Conservation (phyloP, 768 basidiomycete genomes). For the Amanita muscaria region DNA sequence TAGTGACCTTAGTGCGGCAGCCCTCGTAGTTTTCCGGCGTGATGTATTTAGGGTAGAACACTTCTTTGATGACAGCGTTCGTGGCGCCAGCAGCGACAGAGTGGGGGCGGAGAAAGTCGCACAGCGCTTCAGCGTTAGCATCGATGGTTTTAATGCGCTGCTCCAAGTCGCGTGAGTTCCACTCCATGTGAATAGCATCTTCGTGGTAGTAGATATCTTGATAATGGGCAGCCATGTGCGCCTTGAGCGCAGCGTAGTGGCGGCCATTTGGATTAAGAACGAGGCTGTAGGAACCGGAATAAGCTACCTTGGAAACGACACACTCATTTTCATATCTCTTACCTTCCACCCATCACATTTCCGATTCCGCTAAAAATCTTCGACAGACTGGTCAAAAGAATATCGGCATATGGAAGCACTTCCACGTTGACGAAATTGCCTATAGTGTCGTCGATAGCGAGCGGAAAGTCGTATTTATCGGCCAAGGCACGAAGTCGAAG, state of each 20-base stretch:
- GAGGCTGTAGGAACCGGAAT: conserved; percentile 44
- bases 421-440: conserved; percentile 94
- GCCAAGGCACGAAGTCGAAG: conserved; percentile 67
- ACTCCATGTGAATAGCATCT: conserved; percentile 95
- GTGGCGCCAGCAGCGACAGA: conserved; percentile 34
- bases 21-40: conserved; percentile 63
- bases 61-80: conserved; percentile 58
- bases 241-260: conserved; percentile 61
- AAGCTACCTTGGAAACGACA: background rate
- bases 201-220: conserved; percentile 86
- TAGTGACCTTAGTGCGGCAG: conserved; percentile 48
- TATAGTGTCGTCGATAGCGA: conserved; percentile 91
- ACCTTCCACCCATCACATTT: conserved; percentile 99
- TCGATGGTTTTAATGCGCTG: conserved; percentile 71
- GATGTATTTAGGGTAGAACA: conserved; percentile 85
- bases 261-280: conserved; percentile 79
- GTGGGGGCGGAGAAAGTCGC: conserved; percentile 63
- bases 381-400: conserved; percentile 85
- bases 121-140: conserved; percentile 71
- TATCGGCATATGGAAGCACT: conserved; percentile 76
- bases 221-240: conserved; percentile 45
- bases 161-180: conserved; percentile 91
- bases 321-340: too few relatives aligned
- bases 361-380: conserved; percentile 93
- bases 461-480: conserved; percentile 79